Conservation (phyloP, 768 basidiomycete species). For the Auricularia sp. region DNA sequence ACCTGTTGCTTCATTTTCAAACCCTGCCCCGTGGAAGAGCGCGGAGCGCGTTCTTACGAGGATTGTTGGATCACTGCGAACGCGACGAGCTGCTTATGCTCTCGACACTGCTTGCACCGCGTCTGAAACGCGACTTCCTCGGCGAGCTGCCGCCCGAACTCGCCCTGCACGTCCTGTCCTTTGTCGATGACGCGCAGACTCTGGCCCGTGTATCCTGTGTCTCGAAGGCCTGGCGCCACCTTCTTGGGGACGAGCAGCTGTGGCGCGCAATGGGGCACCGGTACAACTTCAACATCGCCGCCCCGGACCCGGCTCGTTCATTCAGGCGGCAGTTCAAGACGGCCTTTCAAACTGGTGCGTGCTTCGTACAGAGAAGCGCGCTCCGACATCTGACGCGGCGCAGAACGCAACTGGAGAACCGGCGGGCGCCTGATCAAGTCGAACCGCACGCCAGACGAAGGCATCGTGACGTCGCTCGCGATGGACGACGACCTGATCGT, state of each 20-base stretch:
- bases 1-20: slow-evolving; percentile 24
- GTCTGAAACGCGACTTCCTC: slow-evolving; percentile 52
- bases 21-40: slow-evolving; percentile 27
- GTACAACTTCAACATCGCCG: slow-evolving; percentile 33
- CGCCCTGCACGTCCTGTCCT: slow-evolving; percentile 62
- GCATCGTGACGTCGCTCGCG: slow-evolving; percentile 80
- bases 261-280: slow-evolving; percentile 70
- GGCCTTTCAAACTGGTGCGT: background rate
- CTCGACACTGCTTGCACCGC: slow-evolving; percentile 51
- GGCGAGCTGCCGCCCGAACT: slow-evolving; percentile 59
- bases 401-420: background rate
- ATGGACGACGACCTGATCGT: slow-evolving; percentile 78
- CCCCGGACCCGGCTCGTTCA: background rate
- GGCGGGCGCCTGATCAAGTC: background rate
- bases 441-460: slow-evolving; percentile 30
- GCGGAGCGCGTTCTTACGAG: slow-evolving; percentile 43
- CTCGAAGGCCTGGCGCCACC: slow-evolving; percentile 56
- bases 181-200: slow-evolving; percentile 64
- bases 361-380: background rate
- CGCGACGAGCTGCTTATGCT: slow-evolving; percentile 57
- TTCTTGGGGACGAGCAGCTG: slow-evolving; percentile 64
- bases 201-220: slow-evolving; percentile 64
- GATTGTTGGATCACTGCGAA: slow-evolving; percentile 44
- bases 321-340: background rate
- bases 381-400: background rate